Evolutionary conservation across 2,329 filamentous ascomycete genomes (phyloP), one percentile per base, ranked within the genome.

Genomic region (Pseudogymnoascus destructans): DNA sequence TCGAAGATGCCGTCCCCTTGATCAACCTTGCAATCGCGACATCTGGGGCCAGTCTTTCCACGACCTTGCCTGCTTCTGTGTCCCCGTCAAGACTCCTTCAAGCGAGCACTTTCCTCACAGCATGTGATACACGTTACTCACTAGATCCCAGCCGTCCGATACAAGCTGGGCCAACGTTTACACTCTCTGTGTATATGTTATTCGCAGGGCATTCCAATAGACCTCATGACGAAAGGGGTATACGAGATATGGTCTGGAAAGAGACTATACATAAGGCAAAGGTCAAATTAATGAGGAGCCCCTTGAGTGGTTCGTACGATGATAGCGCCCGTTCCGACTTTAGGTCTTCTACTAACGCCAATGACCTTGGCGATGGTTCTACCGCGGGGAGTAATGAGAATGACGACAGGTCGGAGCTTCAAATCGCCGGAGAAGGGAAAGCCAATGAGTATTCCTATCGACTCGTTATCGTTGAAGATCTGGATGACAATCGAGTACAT

Each of bases 21-120:
- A 86, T 98, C 69, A 95, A 93, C 65, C 77, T 98, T 25, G 93
- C 93, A 58, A 95, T 98, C 63, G 93, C 89, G 1, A 92, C 91
- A 0, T 96, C 92, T 1, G 93, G 93, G 0, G 90, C 92, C 59
- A 95, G 82, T 59, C 76, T 97, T 27, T 89, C 88, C 0, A 87
- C 87, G 0, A 85, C 83, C 2, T 75, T 96, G 25, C 88, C 90
- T 0, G 77, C 86, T 1, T 86, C 86, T 8, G 87, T 97, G 46
- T 97, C 92, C 1, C 92, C 92, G 1, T 96, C 92, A 3, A 81
- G 93, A 38, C 74, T 98, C 40, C 74, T 97, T 35, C 93, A 98
- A 71, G 91, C 93, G 15, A 97, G 92, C 68, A 93, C 90, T 3
- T 86, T 96, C 63, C 77, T 97, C 55, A 95, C 86, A 25, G 80